Conservation (phyloP, 129 eudicot genomes). For the Helianthus tuberosus region DNA sequence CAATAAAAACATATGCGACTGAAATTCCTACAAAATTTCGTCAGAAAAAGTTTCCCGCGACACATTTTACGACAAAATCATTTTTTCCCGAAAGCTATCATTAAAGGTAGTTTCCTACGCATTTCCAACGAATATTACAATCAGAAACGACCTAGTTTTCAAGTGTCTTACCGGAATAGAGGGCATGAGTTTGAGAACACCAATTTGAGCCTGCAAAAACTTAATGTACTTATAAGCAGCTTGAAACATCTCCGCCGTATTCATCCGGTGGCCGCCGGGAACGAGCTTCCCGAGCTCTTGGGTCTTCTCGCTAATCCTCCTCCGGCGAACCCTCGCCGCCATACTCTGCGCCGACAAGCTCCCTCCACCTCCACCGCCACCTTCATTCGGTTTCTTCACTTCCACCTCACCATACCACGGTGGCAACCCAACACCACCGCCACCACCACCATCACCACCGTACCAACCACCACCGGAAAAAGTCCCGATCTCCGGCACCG, state of each 20-base stretch:
- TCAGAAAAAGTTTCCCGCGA: too few species aligned
- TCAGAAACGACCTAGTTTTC: too few species aligned
- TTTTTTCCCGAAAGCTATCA: too few species aligned
- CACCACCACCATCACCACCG: constrained; percentile 1
- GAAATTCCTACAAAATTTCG: too few species aligned
- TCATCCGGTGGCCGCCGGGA: constrained; percentile 66
- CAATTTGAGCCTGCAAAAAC: constrained; percentile 83
- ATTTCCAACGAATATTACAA: too few species aligned
- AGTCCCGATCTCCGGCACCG: constrained; percentile 8
- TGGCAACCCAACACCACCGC: not conserved
- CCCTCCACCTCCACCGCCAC: constrained; percentile 1
- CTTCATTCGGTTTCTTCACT: constrained; percentile 12
- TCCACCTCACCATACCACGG: constrained; percentile 8
- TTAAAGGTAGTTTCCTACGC: too few species aligned
- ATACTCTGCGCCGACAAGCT: constrained; percentile 53
- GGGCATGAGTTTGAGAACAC: constrained; percentile 52
- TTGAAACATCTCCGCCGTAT: constrained; percentile 77
- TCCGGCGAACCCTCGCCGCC: constrained; percentile 69
- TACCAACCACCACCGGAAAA: not conserved
- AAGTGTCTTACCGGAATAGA: constrained; percentile 34
- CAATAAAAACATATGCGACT: too few species aligned
- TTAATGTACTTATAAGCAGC: constrained; percentile 65
- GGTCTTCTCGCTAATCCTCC: constrained; percentile 71
- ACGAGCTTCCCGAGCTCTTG: constrained; percentile 62
- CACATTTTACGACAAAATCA: too few species aligned